phyloP scores from a whole-genome alignment of 2,329 filamentous ascomycete species.

The Hymenoscyphus infarciens region DNA sequence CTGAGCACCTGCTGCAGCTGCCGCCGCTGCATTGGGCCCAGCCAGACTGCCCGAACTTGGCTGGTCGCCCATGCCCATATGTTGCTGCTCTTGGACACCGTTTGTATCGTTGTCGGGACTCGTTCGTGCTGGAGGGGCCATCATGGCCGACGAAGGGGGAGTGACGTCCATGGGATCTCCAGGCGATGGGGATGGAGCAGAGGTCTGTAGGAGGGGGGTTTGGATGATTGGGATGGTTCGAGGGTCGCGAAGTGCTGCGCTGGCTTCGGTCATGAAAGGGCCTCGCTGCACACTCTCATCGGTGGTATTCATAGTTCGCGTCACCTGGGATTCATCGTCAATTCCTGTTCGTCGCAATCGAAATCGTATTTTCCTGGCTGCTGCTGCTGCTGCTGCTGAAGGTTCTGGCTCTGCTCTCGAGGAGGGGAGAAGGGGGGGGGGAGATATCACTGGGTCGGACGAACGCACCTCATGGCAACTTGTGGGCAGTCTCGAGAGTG shows the following conservation, averaged over 20 bases:
- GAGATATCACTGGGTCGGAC: constrained; percentile 7
- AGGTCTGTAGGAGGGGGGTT: constrained; percentile 55
- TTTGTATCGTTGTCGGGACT: constrained; percentile 36
- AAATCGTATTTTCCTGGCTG: background rate
- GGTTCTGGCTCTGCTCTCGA: constrained; percentile 10
- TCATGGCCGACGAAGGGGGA: constrained; percentile 45
- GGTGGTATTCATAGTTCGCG: constrained; percentile 31
- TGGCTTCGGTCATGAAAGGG: constrained; percentile 28
- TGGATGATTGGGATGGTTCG: constrained; percentile 55
- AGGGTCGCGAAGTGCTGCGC: constrained; percentile 25
- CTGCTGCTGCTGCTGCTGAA: background rate
- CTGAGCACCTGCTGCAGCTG: constrained; percentile 71
- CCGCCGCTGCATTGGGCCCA: constrained; percentile 38
- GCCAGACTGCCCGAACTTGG: constrained; percentile 36
- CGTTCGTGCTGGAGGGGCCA: constrained; percentile 33
- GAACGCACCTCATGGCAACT: constrained; percentile 31
- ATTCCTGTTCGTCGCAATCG: background rate
- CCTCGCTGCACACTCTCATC: constrained; percentile 32
- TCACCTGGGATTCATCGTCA: constrained; percentile 30
- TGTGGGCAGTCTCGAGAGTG: constrained; percentile 4
- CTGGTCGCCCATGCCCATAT: constrained; percentile 34
- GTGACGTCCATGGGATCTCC: constrained; percentile 61
- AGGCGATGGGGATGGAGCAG: constrained; percentile 52
- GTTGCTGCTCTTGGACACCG: constrained; percentile 31
- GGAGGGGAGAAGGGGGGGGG: background rate